phyloP scores from a whole-genome alignment of 2,329 filamentous ascomycete species.

The Biscogniauxia mediterranea region DNA sequence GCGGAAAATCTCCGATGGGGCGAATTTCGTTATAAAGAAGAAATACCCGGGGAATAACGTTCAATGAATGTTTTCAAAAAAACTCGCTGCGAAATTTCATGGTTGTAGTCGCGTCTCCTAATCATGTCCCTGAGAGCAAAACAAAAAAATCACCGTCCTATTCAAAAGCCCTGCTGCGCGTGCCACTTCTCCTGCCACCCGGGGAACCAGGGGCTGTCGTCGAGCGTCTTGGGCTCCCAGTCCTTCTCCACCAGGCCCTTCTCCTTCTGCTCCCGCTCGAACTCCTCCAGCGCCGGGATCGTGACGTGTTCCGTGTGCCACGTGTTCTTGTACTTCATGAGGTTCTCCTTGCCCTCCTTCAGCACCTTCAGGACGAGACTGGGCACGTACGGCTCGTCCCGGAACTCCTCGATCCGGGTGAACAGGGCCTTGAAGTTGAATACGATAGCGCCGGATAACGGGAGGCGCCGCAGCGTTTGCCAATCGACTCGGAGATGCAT shows the following conservation, averaged over 20 bases:
- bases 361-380: slow-evolving; percentile 66
- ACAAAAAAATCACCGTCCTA: too few species aligned
- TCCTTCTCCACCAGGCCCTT: slow-evolving; percentile 56
- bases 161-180: slow-evolving; percentile 29
- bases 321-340: slow-evolving; percentile 80
- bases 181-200: slow-evolving; percentile 76
- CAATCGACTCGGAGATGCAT: slow-evolving; percentile 77
- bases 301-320: slow-evolving; percentile 76
- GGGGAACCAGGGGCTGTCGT: slow-evolving; percentile 73
- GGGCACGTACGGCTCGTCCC: slow-evolving; percentile 71
- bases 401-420: slow-evolving; percentile 68
- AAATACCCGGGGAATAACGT: too few species aligned
- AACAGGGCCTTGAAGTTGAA: slow-evolving; percentile 92
- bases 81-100: too few species aligned
- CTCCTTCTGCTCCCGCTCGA: slow-evolving; percentile 63
- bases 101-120: too few species aligned
- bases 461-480: slow-evolving; percentile 80
- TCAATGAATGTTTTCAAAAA: too few species aligned
- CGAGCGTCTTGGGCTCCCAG: slow-evolving; percentile 69
- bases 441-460: slow-evolving; percentile 70
- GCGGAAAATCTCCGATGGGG: too few species aligned
- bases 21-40: too few species aligned
- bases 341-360: slow-evolving; percentile 64
- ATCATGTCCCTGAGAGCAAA: too few species aligned
- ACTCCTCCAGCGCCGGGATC: slow-evolving; percentile 62